Conservation (phyloP, 768 basidiomycete genomes). For the Lenzites betulinus region DNA sequence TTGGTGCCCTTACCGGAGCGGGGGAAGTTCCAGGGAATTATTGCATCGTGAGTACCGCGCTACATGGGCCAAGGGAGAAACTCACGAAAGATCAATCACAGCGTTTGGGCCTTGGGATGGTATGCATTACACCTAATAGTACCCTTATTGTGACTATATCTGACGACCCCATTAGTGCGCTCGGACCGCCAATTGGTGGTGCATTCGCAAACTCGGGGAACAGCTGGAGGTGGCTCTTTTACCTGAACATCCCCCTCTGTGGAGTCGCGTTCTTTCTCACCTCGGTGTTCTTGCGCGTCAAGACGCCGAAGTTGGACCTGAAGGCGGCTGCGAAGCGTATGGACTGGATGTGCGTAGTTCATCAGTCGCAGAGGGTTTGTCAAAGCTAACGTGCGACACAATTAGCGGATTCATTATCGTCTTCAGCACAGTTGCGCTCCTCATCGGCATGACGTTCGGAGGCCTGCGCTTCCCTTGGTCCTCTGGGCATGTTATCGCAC, state of each 20-base stretch:
- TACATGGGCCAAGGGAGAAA: too few relatives aligned
- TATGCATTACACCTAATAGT: background rate
- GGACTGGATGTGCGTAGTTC: conserved; percentile 39
- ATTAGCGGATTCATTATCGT: conserved; percentile 38
- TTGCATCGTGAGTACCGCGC: conserved; percentile 1
- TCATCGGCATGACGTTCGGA: conserved; percentile 46
- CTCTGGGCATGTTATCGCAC: conserved; percentile 39
- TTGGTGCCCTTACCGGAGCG: conserved; percentile 29
- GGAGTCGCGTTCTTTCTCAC: conserved; percentile 17
- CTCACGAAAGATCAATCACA: background rate
- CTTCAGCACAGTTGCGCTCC: conserved; percentile 31
- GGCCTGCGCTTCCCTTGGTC: conserved; percentile 43
- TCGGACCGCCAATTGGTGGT: conserved; percentile 35
- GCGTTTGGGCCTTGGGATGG: conserved; percentile 17
- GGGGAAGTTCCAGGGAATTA: conserved; percentile 34
- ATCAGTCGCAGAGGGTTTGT: conserved; percentile 8
- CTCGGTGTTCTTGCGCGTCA: conserved; percentile 11
- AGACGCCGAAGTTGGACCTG: conserved; percentile 31
- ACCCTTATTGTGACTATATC: background rate
- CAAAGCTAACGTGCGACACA: too few relatives aligned
- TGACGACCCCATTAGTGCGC: conserved; percentile 24
- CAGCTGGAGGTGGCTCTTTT: too few relatives aligned
- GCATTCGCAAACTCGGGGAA: too few relatives aligned
- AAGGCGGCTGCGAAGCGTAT: conserved; percentile 32
- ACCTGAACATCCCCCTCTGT: conserved; percentile 37